Evolutionary conservation across 371 early-diverging fungal species (phyloP).

Genomic region (Saksenaea oblongispora): DNA sequence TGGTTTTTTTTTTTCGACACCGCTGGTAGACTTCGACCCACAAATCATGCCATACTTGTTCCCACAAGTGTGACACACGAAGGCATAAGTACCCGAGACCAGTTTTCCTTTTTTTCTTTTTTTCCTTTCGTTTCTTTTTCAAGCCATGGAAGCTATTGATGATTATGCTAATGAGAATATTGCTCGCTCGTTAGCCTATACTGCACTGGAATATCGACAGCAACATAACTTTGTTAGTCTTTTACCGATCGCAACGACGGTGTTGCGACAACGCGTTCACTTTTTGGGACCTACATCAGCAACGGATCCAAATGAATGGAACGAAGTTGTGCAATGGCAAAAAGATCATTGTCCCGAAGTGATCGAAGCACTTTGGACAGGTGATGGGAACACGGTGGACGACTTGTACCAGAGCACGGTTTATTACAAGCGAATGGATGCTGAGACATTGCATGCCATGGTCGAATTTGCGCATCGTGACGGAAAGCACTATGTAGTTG

Average conservation of each 20-base stretch:
- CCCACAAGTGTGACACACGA: not conserved
- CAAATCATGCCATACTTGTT: not conserved
- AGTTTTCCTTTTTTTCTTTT: constrained; percentile 8
- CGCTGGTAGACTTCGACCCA: not conserved
- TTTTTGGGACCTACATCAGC: constrained; percentile 17
- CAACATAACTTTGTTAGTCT: constrained; percentile 30
- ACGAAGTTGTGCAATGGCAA: constrained; percentile 44
- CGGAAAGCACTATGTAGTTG: constrained; percentile 33
- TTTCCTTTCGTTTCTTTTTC: constrained; percentile 1
- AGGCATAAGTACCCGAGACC: not conserved
- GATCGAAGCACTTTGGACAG: constrained; percentile 34
- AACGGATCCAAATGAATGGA: constrained; percentile 27
- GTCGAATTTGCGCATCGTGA: constrained; percentile 36
- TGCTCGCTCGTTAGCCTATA: constrained; percentile 47
- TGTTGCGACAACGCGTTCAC: constrained; percentile 38
- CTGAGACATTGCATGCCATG: constrained; percentile 39
- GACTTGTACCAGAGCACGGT: constrained; percentile 36
- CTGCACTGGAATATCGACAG: constrained; percentile 39
- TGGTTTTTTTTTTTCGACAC: not conserved
- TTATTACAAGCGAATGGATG: constrained; percentile 48
- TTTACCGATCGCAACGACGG: constrained; percentile 33
- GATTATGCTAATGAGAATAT: constrained; percentile 52
- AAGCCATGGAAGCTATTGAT: constrained; percentile 53
- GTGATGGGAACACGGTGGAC: constrained; percentile 17
- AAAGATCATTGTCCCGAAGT: constrained; percentile 33